These are phyloP conservation scores for Flaveria bidentis DNA, from an alignment of 129 eudicot species.

Conservation along the genomic window DNA sequence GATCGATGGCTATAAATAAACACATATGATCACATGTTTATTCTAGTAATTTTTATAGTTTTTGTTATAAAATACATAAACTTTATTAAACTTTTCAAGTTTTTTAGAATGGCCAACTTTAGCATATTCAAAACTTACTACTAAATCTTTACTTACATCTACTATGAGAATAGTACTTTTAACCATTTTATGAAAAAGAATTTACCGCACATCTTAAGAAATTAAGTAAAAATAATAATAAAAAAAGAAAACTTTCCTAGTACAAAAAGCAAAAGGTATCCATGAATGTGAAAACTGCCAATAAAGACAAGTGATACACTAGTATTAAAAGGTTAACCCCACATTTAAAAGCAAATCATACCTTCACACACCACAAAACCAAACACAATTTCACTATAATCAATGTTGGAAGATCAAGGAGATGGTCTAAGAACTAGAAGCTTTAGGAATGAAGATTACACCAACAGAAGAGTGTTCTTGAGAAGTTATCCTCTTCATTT, in stretches of 20 bases:
- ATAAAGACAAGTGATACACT: constrained; percentile 27
- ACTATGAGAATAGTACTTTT: no score
- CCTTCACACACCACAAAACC: constrained; percentile 28
- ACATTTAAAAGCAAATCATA: constrained; percentile 23
- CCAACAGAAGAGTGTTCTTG: constrained; percentile 66
- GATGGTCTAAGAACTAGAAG: constrained; percentile 58
- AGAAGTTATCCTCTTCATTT: constrained; percentile 75
- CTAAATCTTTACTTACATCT: no score
- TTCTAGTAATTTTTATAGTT: no score
- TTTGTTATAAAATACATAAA: no score
- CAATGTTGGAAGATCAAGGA: constrained; percentile 38
- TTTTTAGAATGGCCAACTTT: no score
- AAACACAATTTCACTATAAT: constrained; percentile 1
- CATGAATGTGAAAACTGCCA: neutral
- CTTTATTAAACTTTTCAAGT: no score
- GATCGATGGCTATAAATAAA: no score
- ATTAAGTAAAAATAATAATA: neutral
- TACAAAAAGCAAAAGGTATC: neutral
- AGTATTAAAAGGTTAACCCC: constrained; percentile 38
- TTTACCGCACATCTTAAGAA: no score
- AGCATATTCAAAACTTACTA: no score
- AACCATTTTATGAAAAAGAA: no score
- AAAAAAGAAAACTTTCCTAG: neutral
- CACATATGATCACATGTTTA: no score
- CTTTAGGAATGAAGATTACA: constrained; percentile 74